Evolutionary conservation across 2,329 filamentous ascomycete species (phyloP), one percentile per base, ranked within the genome.

Genomic region (Fusarium redolens): DNA sequence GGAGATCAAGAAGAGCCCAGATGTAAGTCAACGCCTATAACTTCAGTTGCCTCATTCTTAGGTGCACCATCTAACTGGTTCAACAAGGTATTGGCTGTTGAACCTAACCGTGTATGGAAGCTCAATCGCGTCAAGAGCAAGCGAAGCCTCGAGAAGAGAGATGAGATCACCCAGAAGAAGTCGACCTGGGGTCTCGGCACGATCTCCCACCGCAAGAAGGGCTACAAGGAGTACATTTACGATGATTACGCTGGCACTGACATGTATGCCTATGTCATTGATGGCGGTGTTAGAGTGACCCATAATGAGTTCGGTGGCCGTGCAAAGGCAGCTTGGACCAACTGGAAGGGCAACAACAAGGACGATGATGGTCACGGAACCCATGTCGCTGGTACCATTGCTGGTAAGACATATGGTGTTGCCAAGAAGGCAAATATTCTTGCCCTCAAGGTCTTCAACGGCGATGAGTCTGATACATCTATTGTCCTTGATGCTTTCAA

Each of bases 361-460:
- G 72, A 75, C 20, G 67, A 63, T 0, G 43, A 59, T 1, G 74
- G 74, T 0, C 73, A 76, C 9, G 73, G 73, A 11, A 75, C 73
- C 17, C 73, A 75, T 11, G 69, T 75, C 15, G 66, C 72, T 20
- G 73, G 72, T 17, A 69, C 62, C 0, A 69, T 76, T 7, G 74
- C 54, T 9, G 69, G 78, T 15, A 77, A 66, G 33, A 76, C 66
- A 1, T 78, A 72, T 9, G 78, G 78, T 7, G 77, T 79, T n/a
- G 82, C 83, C 4, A 86, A 85, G 76, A 80, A 82, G 55, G 77
- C 82, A 6, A 81, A 79, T 8, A 65, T 86, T 8, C 74, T 86
- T 17, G 81, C 82, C 5, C 81, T 86, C 47, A 85, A 86, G 77
- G 83, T 86, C 18, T 81, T 86, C 11, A 73, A 66, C 7, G 72